A percentile compares a stretch with the other conserved stretches of the same genome.
Conservation (phyloP, 139 green algal genomes). For the Chlorella sp. region DNA sequence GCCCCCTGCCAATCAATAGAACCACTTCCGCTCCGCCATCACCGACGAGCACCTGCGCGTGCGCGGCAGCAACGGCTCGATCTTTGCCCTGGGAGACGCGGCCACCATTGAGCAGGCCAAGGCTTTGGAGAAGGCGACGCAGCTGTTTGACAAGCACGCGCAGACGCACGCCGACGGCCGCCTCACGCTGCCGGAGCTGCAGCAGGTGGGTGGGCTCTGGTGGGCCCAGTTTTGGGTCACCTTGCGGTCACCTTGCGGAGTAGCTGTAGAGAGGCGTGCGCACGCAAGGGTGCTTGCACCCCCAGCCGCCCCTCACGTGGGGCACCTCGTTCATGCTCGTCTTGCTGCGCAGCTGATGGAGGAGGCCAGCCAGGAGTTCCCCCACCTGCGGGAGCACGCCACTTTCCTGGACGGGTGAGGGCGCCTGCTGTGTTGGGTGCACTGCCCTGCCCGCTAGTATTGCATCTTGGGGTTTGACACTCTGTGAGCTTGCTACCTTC, state of each 20-base stretch:
- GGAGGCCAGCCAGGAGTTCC: conserved; percentile 72
- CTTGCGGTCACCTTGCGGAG: no score
- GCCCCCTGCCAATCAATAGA: conserved; percentile 54
- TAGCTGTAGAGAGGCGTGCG: no score
- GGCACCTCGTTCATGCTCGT: no score
- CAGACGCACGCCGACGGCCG: conserved; percentile 66
- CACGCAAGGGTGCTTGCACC: no score
- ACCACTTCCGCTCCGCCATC: conserved; percentile 86
- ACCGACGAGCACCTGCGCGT: conserved; percentile 88
- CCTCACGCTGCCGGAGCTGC: conserved; percentile 55
- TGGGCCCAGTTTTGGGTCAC: no score
- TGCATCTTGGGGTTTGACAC: no score
- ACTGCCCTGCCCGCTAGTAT: no score
- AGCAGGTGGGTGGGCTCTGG: not conserved
- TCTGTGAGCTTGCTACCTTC: no score
- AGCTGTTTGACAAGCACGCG: conserved; percentile 72
- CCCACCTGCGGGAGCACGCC: conserved; percentile 85
- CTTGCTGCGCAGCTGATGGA: conserved; percentile 53
- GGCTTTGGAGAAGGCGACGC: conserved; percentile 60
- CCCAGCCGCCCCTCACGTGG: no score
- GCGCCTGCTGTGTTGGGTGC: no score
- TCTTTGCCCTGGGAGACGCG: conserved; percentile 90
- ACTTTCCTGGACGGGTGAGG: conserved; percentile 74
- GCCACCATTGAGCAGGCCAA: conserved; percentile 85
- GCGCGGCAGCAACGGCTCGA: conserved; percentile 80